Conservation (phyloP, 1,139 yeast species). For the Candida sp. region DNA sequence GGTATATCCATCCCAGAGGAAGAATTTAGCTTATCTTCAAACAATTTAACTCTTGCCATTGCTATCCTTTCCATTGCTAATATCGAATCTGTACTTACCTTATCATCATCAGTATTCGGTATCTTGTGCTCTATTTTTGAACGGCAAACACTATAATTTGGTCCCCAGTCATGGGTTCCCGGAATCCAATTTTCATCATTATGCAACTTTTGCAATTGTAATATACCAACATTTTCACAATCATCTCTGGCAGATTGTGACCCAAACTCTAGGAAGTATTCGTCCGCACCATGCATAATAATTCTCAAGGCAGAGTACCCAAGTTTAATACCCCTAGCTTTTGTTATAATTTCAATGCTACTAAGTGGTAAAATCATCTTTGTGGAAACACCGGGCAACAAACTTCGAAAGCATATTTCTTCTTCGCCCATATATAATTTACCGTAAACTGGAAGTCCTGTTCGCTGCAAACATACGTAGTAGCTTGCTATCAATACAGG, state of each 20-base stretch:
- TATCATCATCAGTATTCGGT: not conserved
- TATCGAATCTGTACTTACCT: constrained; percentile 3
- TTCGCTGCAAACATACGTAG: constrained; percentile 65
- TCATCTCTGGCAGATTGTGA: constrained; percentile 68
- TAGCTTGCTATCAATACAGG: constrained; percentile 64
- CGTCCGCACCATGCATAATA: constrained; percentile 71
- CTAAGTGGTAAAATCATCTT: constrained; percentile 79
- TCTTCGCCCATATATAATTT: constrained; percentile 69
- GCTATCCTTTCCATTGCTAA: constrained; percentile 26
- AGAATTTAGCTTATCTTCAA: constrained; percentile 58
- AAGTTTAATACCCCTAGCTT: constrained; percentile 51
- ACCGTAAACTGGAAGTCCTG: constrained; percentile 72
- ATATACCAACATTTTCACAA: constrained; percentile 53
- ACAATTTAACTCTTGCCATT: constrained; percentile 54
- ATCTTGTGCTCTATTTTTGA: not conserved
- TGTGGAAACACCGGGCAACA: constrained; percentile 75
- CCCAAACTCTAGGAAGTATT: constrained; percentile 72
- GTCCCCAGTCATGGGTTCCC: constrained; percentile 27
- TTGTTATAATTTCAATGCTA: constrained; percentile 66
- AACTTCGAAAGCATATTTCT: constrained; percentile 72
- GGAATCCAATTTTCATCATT: constrained; percentile 24
- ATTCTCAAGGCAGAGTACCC: constrained; percentile 65
- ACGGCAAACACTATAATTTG: constrained; percentile 9
- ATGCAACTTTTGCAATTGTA: constrained; percentile 43
- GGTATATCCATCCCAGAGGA: constrained; percentile 67